Evolutionary conservation across 2,329 filamentous ascomycete genomes (phyloP).

Genomic region (Penicillium sclerotigenum): DNA sequence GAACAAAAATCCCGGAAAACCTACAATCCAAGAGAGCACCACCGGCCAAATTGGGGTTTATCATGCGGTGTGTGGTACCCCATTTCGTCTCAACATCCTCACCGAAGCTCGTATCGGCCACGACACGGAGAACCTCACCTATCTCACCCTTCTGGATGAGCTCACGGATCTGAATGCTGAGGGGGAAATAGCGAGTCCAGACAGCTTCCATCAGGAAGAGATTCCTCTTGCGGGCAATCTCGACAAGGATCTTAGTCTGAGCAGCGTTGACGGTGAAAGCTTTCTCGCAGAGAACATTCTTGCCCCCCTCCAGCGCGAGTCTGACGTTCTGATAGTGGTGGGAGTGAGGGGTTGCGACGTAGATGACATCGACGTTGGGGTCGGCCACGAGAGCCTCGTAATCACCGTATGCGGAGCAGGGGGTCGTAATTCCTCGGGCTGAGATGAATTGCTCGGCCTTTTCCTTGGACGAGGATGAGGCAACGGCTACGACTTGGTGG

Average conservation of each 20-base stretch:
- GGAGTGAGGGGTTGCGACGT: slow-evolving; percentile 85
- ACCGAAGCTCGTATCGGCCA: slow-evolving; percentile 62
- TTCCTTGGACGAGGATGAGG: slow-evolving; percentile 69
- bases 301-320: slow-evolving; percentile 77
- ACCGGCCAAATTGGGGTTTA: slow-evolving; percentile 78
- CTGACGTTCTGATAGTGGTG: slow-evolving; percentile 91
- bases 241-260: slow-evolving; percentile 69
- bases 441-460: slow-evolving; percentile 71
- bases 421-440: slow-evolving; percentile 64
- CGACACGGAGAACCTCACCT: slow-evolving; percentile 56
- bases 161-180: slow-evolving; percentile 66
- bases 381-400: slow-evolving; percentile 80
- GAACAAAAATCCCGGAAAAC: slow-evolving; percentile 13
- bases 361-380: slow-evolving; percentile 76
- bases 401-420: slow-evolving; percentile 71
- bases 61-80: slow-evolving; percentile 68
- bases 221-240: slow-evolving; percentile 68
- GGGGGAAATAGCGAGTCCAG: slow-evolving; percentile 85
- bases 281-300: slow-evolving; percentile 89
- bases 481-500: slow-evolving; percentile 75
- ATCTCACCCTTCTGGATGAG: slow-evolving; percentile 59
- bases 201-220: slow-evolving; percentile 82
- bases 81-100: slow-evolving; percentile 59
- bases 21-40: slow-evolving; percentile 71
- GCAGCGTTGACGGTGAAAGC: slow-evolving; percentile 79